Base-by-base conservation (phyloP, 331 rosid genomes). In the Rhamnella rubrinervis region DNA sequence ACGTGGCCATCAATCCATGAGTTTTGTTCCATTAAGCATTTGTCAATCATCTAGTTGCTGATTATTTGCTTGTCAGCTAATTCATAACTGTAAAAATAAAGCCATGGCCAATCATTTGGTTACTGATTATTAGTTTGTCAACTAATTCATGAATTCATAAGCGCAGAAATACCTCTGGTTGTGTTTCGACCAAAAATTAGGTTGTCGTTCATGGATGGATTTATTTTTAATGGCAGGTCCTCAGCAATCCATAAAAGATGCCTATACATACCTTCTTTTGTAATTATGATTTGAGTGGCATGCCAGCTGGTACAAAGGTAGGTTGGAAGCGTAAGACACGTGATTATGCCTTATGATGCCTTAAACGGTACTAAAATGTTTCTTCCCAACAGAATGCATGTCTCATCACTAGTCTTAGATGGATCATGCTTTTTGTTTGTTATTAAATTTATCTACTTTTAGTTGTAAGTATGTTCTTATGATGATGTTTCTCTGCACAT, bases 221-320 rank as follows among this genome's bases (percentile, higher is more conserved):
- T 19, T 46, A 61, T 61, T 52, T 66, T 60, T 68, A 60, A 71
- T 65, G 73, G 59, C 86, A 95, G 99, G 96, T 95, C 80, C 96
- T 95, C 78, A 95, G 90, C 93, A 95, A 95, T 83, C 99, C 99
- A 26, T 97, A 95, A 77, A 89, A 78, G 80, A 95, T 97, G 46
- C 99, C 99, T 50, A 83, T 89, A 69, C 99, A 95, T 82, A 91
- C 96, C 67, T 95, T 91, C 89, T 80, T 95, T 70, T 91, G 97
- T 80, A 86, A 83, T 66, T 95, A 91, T 60, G 99, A 91, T 80
- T 83, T 95, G 85, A 89, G 86, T 23, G 97, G 89, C 86, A 95
- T 95, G 99, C 97, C 99, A 44, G 83, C 93, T 38, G 99, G 91
- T 81, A 91, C 97, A 74, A 95, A 95, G 97, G 99, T 89, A 77